phyloP scores from a whole-genome alignment of 306 rosid genomes.

The Rosa chinensis region DNA sequence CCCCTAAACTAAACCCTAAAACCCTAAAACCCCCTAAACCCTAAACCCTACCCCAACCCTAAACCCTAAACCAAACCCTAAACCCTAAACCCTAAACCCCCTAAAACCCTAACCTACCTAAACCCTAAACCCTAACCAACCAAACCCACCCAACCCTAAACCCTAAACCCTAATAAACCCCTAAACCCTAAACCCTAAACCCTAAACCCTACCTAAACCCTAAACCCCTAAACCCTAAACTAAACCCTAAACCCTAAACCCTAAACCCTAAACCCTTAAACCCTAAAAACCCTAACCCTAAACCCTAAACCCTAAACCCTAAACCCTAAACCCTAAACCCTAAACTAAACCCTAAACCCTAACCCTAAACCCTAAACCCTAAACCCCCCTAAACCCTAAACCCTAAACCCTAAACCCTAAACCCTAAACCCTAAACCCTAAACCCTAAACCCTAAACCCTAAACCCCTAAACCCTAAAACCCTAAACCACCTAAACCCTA shows the following conservation, averaged over 20 bases:
- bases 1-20: too few relatives aligned
- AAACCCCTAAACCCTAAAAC: slow-evolving; percentile 14
- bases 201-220: slow-evolving; percentile 21
- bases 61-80: too few relatives aligned
- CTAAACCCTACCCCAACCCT: too few relatives aligned
- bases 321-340: too few relatives aligned
- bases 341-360: too few relatives aligned
- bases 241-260: slow-evolving; percentile 30
- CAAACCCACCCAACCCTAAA: too few relatives aligned
- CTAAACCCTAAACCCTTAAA: slow-evolving; percentile 24
- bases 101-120: too few relatives aligned
- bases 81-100: too few relatives aligned
- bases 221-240: slow-evolving; percentile 26
- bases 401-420: slow-evolving; percentile 19
- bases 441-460: slow-evolving; percentile 17
- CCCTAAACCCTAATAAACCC: slow-evolving; percentile 23
- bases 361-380: slow-evolving; percentile 19
- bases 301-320: slow-evolving; percentile 21
- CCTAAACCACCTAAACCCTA: slow-evolving; percentile 13
- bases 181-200: slow-evolving; percentile 31
- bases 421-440: slow-evolving; percentile 7
- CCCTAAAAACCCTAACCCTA: slow-evolving; percentile 23
- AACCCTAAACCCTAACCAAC: too few relatives aligned
- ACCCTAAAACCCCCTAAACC: too few relatives aligned
- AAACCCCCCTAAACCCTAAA: slow-evolving; percentile 21